Conservation (phyloP, 2,329 filamentous ascomycete species). For the Neofusicoccum sp. region DNA sequence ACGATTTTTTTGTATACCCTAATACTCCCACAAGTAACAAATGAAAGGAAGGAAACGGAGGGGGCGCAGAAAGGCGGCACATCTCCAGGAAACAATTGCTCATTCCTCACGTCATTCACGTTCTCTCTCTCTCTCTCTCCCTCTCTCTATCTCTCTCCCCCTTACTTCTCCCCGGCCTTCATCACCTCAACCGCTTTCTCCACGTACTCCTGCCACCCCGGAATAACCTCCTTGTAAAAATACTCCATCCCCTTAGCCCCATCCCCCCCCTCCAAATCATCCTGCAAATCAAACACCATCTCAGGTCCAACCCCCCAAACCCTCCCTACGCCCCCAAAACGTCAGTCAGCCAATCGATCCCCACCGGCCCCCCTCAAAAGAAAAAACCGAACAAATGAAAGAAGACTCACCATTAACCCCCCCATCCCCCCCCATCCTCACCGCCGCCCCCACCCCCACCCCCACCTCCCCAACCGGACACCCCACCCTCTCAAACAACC, state of each 20-base stretch:
- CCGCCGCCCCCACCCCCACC: not conserved
- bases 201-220: not conserved
- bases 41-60: too few relatives aligned
- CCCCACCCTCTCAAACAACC: slow-evolving; percentile 1
- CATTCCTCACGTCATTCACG: too few relatives aligned
- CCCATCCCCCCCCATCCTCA: not conserved
- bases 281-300: not conserved
- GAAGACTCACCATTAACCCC: not conserved
- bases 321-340: not conserved
- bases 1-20: too few relatives aligned
- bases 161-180: too few relatives aligned
- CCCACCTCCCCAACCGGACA: not conserved
- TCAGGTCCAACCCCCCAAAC: not conserved
- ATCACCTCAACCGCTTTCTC: not conserved
- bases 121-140: too few relatives aligned
- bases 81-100: too few relatives aligned
- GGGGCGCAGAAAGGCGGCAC: too few relatives aligned
- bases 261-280: not conserved
- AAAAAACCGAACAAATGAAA: not conserved
- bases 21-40: too few relatives aligned
- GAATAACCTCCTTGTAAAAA: not conserved
- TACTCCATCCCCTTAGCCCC: not conserved
- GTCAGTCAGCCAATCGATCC: not conserved
- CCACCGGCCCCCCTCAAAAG: not conserved
- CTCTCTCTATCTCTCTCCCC: too few relatives aligned